Evolutionary conservation across 768 basidiomycete species (phyloP), one percentile per base, ranked within the genome.

Genomic region (Russula brevipes): DNA sequence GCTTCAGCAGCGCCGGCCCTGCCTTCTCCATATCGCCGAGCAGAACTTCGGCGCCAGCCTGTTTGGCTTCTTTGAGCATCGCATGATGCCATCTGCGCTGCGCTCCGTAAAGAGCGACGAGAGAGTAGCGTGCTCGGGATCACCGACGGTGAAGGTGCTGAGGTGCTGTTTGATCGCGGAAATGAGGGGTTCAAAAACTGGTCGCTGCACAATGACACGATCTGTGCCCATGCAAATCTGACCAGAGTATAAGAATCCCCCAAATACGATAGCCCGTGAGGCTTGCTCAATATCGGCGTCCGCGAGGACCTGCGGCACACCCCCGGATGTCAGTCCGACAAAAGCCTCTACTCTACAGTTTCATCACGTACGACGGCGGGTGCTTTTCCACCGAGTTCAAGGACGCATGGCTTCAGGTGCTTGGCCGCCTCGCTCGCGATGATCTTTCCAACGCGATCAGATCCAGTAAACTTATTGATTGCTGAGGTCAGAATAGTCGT

Each of bases 171-270:
- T 74, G n/a, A 85, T 69, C 9, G 73, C 64, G 4, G 71, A 61
- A 16, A 79, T 70, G 5, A 84, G 73, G 1, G 61, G 59, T 1
- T 76, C 71, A 6, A 78, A 72, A 10, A 77, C 71, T 9, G 70
- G 72, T 17, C 77, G 73, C 61, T 83, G 82, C 6, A 79, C 80
- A 47, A 85, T 80, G n/a, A 83, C 78, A 4, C 82, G 79, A 65
- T 82, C 81, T 11, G 82, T 80, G 1, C 82, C 80, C 80, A 84
- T 81, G 72, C 83, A 85, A 39, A 83, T 74, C 73, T 83, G 82
- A 3, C 83, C 83, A 17, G 80, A 81, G 68, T 78, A 73, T 0
- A 75, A 51, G 69, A 82, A 73, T 6, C 80, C 76, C 10, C 80
- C 80, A n/a, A 64, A 74, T 1, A 77, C 76, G 44, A 82, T 78